Conservation (phyloP, 768 basidiomycete genomes). For the Nidularia sp. region DNA sequence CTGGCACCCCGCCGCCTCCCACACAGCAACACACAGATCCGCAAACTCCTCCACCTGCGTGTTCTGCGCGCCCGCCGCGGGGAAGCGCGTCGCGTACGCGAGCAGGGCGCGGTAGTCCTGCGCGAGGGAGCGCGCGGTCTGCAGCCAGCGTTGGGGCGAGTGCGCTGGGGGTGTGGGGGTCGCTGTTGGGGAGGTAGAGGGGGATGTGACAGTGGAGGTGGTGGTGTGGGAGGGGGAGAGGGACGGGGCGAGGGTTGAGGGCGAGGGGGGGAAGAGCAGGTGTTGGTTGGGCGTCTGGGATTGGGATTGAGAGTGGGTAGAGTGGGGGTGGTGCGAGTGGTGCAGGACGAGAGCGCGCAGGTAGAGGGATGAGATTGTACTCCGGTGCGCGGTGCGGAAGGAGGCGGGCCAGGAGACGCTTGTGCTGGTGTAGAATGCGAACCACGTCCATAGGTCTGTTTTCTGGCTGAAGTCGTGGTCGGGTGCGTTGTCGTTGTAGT, state of each 20-base stretch:
- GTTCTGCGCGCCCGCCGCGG: slow-evolving; percentile 77
- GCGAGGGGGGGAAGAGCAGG: slow-evolving; percentile 6
- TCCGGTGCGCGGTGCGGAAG: slow-evolving; percentile 76
- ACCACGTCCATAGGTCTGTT: slow-evolving; percentile 51
- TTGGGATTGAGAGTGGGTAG: slow-evolving; percentile 7
- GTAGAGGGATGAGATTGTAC: slow-evolving; percentile 64
- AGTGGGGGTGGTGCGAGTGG: slow-evolving; percentile 10
- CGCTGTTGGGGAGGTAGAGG: slow-evolving; percentile 18
- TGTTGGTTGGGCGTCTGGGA: slow-evolving; percentile 19
- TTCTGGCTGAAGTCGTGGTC: slow-evolving; percentile 4
- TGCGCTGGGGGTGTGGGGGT: slow-evolving; percentile 17
- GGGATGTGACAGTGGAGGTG: slow-evolving; percentile 5
- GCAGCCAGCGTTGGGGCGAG: slow-evolving; percentile 42
- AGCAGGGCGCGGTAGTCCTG: slow-evolving; percentile 71
- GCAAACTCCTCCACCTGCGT: slow-evolving; percentile 78
- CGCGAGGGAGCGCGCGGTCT: slow-evolving; percentile 60
- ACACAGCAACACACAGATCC: slow-evolving; percentile 74
- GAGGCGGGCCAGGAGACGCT: slow-evolving; percentile 72
- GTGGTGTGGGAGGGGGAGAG: slow-evolving; percentile 9
- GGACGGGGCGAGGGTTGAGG: slow-evolving; percentile 5
- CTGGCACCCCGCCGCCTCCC: slow-evolving; percentile 69
- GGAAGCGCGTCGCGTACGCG: slow-evolving; percentile 68
- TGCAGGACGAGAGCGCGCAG: slow-evolving; percentile 66
- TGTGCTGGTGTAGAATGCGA: slow-evolving; percentile 57
- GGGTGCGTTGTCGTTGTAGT: no score